Evolutionary conservation across 345 rosid genomes (phyloP).

Genomic region (Corchorus capsularis): DNA sequence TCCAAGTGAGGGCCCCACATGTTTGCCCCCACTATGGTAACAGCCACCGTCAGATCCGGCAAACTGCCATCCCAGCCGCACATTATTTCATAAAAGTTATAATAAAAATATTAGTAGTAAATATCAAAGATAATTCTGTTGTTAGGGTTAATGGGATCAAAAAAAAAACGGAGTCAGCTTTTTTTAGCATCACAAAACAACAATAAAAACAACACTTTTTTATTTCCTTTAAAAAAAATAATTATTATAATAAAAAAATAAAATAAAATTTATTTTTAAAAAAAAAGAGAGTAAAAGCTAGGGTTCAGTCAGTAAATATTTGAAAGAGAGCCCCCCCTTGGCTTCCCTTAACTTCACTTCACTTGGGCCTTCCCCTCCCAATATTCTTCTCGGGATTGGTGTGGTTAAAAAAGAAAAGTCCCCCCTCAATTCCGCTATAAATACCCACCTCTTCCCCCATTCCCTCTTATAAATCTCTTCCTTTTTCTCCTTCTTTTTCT

Average conservation of each 20-base stretch:
- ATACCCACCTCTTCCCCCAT: constrained; percentile 35
- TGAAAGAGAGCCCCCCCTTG: constrained; percentile 14
- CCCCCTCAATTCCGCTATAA: constrained; percentile 49
- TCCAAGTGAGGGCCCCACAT: constrained; percentile 33
- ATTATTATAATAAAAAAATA: background rate
- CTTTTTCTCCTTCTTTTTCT: background rate
- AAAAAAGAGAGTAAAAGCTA: constrained; percentile 20
- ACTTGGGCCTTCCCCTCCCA: constrained; percentile 28
- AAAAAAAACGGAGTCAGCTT: constrained; percentile 32
- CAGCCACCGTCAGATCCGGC: constrained; percentile 55
- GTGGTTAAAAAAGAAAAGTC: constrained; percentile 50
- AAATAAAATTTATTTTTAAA: background rate
- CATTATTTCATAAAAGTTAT: constrained; percentile 24
- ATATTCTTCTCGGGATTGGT: constrained; percentile 98
- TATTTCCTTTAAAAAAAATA: background rate
- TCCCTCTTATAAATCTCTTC: constrained; percentile 13
- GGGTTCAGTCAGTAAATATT: constrained; percentile 44
- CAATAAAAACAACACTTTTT: background rate
- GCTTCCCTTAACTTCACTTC: too few relatives aligned
- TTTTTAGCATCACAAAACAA: constrained; percentile 16
- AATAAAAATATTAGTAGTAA: background rate
- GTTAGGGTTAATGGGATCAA: constrained; percentile 37
- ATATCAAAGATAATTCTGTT: background rate
- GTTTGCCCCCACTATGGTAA: constrained; percentile 36
- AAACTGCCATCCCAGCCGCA: constrained; percentile 49